Percentiles rank a stretch among this genome's conserved stretches.
phyloP scores from a whole-genome alignment of 2,329 filamentous ascomycete genomes.

The Colletotrichum tamarilloi region DNA sequence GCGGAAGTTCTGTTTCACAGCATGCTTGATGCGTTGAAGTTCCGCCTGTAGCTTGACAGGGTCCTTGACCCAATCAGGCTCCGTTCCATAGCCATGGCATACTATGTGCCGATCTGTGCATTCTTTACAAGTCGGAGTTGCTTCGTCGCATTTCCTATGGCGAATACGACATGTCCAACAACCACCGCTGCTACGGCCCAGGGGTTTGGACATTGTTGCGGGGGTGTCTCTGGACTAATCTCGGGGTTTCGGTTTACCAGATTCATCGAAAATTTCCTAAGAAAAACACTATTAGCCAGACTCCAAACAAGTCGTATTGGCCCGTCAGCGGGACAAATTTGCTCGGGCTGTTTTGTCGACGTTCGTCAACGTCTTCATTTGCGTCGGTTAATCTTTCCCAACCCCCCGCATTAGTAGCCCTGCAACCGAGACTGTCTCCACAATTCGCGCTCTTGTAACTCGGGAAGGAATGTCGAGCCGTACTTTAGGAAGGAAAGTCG shows the following conservation, averaged over 20 bases:
- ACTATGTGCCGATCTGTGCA: constrained; percentile 39
- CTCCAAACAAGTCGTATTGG: not conserved
- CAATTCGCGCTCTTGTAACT: not conserved
- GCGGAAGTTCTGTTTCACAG: constrained; percentile 40
- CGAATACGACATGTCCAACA: constrained; percentile 45
- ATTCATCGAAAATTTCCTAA: not conserved
- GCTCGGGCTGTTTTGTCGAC: not conserved
- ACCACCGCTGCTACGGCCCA: constrained; percentile 37
- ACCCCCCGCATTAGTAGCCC: not conserved
- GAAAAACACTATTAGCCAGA: not conserved
- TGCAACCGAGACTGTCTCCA: not conserved
- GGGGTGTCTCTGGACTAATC: not conserved
- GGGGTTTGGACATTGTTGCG: constrained; percentile 9
- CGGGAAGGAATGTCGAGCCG: constrained; percentile 20
- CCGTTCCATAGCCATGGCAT: constrained; percentile 44
- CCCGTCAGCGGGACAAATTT: not conserved
- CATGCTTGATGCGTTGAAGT: constrained; percentile 39
- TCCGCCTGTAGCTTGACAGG: constrained; percentile 43
- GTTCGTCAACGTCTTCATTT: not conserved
- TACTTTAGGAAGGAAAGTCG: constrained; percentile 13
- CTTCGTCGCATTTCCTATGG: constrained; percentile 44
- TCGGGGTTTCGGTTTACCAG: not conserved
- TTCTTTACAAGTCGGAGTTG: constrained; percentile 38
- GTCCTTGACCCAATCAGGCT: constrained; percentile 49
- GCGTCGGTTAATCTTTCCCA: not conserved